Percentiles rank a stretch among this genome's conserved stretches.
phyloP scores from a whole-genome alignment of 805 yeast species.

The Yarrowia sp. region DNA sequence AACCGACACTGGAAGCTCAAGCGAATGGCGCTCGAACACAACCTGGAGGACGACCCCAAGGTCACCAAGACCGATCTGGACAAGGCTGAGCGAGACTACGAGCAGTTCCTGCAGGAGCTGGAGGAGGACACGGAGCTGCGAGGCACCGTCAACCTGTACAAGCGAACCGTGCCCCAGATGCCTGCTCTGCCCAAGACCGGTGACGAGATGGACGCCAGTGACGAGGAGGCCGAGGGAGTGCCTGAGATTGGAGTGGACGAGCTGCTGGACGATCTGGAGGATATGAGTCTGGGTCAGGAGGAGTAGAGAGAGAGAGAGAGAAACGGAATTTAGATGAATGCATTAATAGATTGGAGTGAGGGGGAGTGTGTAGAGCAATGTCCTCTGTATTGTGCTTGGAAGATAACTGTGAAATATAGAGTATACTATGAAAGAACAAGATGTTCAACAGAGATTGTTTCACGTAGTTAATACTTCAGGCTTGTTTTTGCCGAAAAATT shows the following conservation, averaged over 20 bases:
- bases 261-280: conserved; percentile 91
- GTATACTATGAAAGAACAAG: no score
- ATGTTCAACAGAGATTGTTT: no score
- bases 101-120: conserved; percentile 91
- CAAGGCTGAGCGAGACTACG: conserved; percentile 93
- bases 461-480: no score
- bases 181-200: conserved; percentile 43
- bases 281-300: conserved; percentile 70
- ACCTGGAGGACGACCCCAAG: conserved; percentile 58
- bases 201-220: conserved; percentile 44
- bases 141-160: conserved; percentile 87
- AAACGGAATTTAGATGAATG: conserved; percentile 27
- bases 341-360: conserved; percentile 8
- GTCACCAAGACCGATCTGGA: conserved; percentile 77
- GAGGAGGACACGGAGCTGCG: conserved; percentile 97
- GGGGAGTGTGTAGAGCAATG: neutral
- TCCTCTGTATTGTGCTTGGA: no score
- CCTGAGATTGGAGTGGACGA: conserved; percentile 92
- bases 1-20: conserved; percentile 91
- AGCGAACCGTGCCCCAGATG: conserved; percentile 55
- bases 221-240: conserved; percentile 63
- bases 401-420: no score
- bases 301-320: neutral
- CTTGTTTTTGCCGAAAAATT: no score
- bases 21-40: conserved; percentile 95